Evolutionary conservation across 2,329 filamentous ascomycete genomes (phyloP).

Genomic region (Colletotrichum zoysiae): DNA sequence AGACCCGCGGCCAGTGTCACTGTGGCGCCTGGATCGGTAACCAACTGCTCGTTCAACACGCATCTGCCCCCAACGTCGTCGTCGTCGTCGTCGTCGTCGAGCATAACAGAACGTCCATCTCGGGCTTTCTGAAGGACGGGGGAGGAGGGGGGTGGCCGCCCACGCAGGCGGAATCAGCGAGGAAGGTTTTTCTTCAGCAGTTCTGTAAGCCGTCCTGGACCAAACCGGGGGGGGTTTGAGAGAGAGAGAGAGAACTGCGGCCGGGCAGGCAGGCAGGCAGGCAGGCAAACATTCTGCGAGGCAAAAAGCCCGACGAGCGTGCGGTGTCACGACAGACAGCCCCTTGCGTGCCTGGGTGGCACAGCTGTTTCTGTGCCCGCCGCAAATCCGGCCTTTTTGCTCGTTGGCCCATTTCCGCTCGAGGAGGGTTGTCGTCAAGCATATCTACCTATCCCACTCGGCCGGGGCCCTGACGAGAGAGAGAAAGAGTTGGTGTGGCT

Average conservation of each 20-base stretch:
- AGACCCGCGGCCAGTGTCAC: no score
- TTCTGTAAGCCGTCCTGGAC: conserved; percentile 7
- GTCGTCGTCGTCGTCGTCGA: not conserved
- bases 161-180: no score
- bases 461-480: no score
- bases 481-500: conserved; percentile 6
- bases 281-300: not conserved
- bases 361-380: conserved; percentile 18
- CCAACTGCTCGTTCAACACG: no score
- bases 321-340: not conserved
- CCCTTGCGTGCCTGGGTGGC: conserved; percentile 5
- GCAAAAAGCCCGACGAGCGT: not conserved
- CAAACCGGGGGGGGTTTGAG: not conserved
- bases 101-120: not conserved
- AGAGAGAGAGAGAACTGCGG: no score
- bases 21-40: not conserved
- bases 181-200: conserved; percentile 18
- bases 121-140: not conserved
- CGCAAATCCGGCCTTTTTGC: not conserved
- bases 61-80: not conserved
- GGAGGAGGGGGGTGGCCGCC: no score
- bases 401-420: not conserved
- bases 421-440: not conserved
- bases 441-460: not conserved
- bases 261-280: no score